Base-by-base conservation (phyloP, 805 yeast species). In the Pichia cephalocereana region DNA sequence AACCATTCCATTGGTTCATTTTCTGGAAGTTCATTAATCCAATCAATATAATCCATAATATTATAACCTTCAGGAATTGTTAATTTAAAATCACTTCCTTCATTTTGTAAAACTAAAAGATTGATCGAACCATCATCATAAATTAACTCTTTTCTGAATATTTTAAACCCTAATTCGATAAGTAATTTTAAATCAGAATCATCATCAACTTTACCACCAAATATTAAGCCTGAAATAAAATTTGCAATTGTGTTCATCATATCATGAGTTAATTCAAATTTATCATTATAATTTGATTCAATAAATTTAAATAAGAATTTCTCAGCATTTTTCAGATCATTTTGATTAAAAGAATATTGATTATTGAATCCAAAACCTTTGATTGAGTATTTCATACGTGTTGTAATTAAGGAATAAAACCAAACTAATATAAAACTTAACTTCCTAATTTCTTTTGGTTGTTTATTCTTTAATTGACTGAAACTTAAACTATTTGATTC, bases 351-450 rank as follows among this genome's bases (percentile, higher is more conserved):
- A 51, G 85, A 95, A 58, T 86, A 83, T 10, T 54, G 58, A 53
- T 75, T 74, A 1, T 65, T 55, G 64, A 86, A 85, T 2, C 91
- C 86, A 3, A 76, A 34, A 14, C 37, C 37, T 34, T 15, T 59
- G 0, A 91, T 88, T 1, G 70, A 72, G 53, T 72, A 82, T 43
- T 83, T 68, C 44, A 76, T 61, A 46, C 86, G 63, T 51, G 80
- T 88, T 36, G 71, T 71, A 4, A 87, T 58, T 0, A 83, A 58
- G 0, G 85, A 72, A 58, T 86, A 95, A 52, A 75, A 74, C 95
- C 95, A 86, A 0, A 79, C 70, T 6, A 85, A 54, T 28, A 83
- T 61, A 54, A 82, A 78, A 50, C 66, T 70, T 3, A 83, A 55
- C 45, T 76, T 72, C 2, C 64, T 61, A 38, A 72, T 65, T 49